Conservation (phyloP, 495 filamentous ascomycete species). For the Trichocladium antarcticum region DNA sequence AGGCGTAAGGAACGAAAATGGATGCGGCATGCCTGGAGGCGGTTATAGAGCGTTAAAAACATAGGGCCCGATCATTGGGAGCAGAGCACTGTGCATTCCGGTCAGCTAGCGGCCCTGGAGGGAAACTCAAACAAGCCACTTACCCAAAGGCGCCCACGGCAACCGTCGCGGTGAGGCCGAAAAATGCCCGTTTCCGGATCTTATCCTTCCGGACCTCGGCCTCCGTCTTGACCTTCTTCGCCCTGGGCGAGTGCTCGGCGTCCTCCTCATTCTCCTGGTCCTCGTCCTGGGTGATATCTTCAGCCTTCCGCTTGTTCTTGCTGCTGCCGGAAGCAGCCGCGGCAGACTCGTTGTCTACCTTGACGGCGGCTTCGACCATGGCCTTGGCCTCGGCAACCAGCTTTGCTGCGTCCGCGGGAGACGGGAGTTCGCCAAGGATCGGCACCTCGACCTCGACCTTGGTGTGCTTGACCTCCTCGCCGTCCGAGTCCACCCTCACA, state of each 20-base stretch:
- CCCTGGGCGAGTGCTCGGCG: slow-evolving; percentile 44
- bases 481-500: slow-evolving; percentile 50
- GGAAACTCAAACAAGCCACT: slow-evolving; percentile 28
- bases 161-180: slow-evolving; percentile 75
- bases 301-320: slow-evolving; percentile 70
- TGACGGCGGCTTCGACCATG: slow-evolving; percentile 76
- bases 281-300: slow-evolving; percentile 49
- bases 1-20: neutral
- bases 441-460: slow-evolving; percentile 66
- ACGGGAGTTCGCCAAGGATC: slow-evolving; percentile 52
- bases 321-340: slow-evolving; percentile 26
- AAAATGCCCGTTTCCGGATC: slow-evolving; percentile 68
- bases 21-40: neutral
- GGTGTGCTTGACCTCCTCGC: slow-evolving; percentile 57
- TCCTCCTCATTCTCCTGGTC: slow-evolving; percentile 32
- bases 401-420: slow-evolving; percentile 59
- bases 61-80: slow-evolving; percentile 47
- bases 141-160: slow-evolving; percentile 61
- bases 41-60: slow-evolving; percentile 37
- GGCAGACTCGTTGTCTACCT: slow-evolving; percentile 35
- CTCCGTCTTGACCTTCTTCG: slow-evolving; percentile 66
- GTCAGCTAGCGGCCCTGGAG: slow-evolving; percentile 2
- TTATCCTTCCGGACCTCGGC: slow-evolving; percentile 70
- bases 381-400: slow-evolving; percentile 79
- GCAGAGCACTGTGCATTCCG: slow-evolving; percentile 15